phyloP scores from a whole-genome alignment of 768 basidiomycete species.

The Ephemerocybe angulata region DNA sequence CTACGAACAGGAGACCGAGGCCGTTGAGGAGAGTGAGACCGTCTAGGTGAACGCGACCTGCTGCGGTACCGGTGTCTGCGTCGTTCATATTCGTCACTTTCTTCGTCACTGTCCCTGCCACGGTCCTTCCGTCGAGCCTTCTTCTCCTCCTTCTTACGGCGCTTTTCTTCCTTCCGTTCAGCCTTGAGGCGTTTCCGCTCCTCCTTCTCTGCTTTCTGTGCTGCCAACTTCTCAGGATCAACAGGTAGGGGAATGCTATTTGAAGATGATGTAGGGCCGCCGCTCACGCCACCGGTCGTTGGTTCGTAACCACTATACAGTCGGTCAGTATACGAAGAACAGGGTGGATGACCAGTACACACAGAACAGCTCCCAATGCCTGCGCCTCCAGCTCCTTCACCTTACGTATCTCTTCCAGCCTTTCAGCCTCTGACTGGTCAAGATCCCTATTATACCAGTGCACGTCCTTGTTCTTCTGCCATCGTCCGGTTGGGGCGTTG shows the following conservation, averaged over 20 bases:
- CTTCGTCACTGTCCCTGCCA: conserved; percentile 13
- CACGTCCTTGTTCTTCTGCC: conserved; percentile 97
- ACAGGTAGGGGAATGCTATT: conserved; percentile 9
- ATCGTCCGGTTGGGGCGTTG: conserved; percentile 91
- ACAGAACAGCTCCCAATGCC: conserved; percentile 79
- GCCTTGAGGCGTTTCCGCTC: conserved; percentile 17
- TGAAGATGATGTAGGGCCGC: conserved; percentile 18
- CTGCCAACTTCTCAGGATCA: conserved; percentile 1
- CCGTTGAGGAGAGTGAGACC: too few relatives aligned
- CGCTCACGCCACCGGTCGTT: conserved; percentile 34
- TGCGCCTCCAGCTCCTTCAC: conserved; percentile 90
- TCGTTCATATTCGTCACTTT: conserved; percentile 12
- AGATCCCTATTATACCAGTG: conserved; percentile 91
- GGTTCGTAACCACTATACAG: conserved; percentile 66
- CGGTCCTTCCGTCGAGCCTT: conserved; percentile 46
- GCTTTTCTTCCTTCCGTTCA: conserved; percentile 42
- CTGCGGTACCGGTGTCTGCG: conserved; percentile 1
- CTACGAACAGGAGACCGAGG: too few relatives aligned
- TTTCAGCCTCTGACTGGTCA: conserved; percentile 39
- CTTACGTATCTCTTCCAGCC: conserved; percentile 69
- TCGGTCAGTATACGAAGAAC: background rate
- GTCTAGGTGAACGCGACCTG: conserved; percentile 22
- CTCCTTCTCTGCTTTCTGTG: conserved; percentile 19
- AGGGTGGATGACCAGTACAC: background rate
- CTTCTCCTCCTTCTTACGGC: conserved; percentile 54